phyloP scores from a whole-genome alignment of 805 yeast genomes.

The Metschnikowia peoriensis region DNA sequence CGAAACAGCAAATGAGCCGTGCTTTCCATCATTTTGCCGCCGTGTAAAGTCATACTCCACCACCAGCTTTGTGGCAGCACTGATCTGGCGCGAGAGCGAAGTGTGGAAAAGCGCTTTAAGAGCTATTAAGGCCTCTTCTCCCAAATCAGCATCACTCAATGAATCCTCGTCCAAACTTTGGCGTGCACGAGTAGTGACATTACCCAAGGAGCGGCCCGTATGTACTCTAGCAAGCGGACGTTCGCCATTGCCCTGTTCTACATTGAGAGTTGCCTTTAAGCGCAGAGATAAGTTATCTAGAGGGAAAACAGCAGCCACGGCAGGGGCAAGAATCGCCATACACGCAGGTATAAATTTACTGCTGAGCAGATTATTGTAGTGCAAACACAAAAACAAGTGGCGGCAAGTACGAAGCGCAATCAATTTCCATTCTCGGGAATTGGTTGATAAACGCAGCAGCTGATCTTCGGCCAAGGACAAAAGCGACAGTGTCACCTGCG shows the following conservation, averaged over 20 bases:
- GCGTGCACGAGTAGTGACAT: neutral
- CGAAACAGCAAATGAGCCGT: conserved; percentile 16
- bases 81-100: conserved; percentile 57
- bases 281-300: conserved; percentile 22
- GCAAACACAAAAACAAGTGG: conserved; percentile 38
- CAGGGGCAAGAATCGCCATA: conserved; percentile 38
- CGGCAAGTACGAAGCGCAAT: conserved; percentile 41
- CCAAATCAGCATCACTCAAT: conserved; percentile 38
- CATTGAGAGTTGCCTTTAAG: conserved; percentile 27
- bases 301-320: conserved; percentile 26
- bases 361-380: conserved; percentile 30
- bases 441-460: conserved; percentile 22
- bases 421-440: conserved; percentile 45
- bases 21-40: neutral
- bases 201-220: conserved; percentile 22
- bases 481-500: conserved; percentile 19
- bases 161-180: conserved; percentile 34
- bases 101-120: conserved; percentile 65
- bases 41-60: conserved; percentile 35
- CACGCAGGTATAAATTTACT: conserved; percentile 30
- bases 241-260: conserved; percentile 28
- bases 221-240: conserved; percentile 26
- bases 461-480: conserved; percentile 16
- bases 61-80: conserved; percentile 53
- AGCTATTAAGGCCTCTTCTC: conserved; percentile 47